These are phyloP conservation scores for Acacia confusa DNA, from an alignment of 306 rosid genomes.

Conservation along the genomic window DNA sequence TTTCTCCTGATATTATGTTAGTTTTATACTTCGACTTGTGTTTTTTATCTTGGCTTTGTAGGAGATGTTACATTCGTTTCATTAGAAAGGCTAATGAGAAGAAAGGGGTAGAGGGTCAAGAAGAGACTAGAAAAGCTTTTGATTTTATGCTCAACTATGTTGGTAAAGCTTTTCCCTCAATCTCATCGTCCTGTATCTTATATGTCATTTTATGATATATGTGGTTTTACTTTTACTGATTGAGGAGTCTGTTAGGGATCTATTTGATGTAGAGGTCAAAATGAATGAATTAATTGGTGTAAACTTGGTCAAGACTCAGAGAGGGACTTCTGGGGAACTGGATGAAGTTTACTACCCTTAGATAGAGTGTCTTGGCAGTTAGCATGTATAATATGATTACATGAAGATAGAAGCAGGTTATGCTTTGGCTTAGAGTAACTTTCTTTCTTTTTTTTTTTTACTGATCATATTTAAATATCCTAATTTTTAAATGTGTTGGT, in stretches of 20 bases:
- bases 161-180: conserved; percentile 54
- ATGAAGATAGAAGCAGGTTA: neutral
- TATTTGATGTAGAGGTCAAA: conserved; percentile 4
- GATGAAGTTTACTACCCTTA: neutral
- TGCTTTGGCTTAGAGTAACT: conserved; percentile 2
- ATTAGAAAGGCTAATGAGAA: conserved; percentile 83
- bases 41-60: conserved; percentile 39
- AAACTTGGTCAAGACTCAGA: neutral
- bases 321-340: neutral
- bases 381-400: conserved; percentile 13
- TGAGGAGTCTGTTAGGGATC: conserved; percentile 5
- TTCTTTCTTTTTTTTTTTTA: conserved; percentile 10
- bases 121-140: conserved; percentile 97
- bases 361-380: conserved; percentile 3
- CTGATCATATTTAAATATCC: neutral
- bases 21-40: conserved; percentile 22
- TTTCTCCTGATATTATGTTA: neutral
- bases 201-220: conserved; percentile 2
- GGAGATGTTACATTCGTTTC: conserved; percentile 95
- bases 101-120: conserved; percentile 94
- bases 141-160: conserved; percentile 93
- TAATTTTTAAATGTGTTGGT: conserved; percentile 10
- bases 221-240: conserved; percentile 13
- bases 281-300: neutral
- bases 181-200: conserved; percentile 14